Evolutionary conservation across 1,284 basidiomycete genomes (phyloP), one percentile per base, ranked within the genome.

Genomic region (Pseudozyma thailandica): DNA sequence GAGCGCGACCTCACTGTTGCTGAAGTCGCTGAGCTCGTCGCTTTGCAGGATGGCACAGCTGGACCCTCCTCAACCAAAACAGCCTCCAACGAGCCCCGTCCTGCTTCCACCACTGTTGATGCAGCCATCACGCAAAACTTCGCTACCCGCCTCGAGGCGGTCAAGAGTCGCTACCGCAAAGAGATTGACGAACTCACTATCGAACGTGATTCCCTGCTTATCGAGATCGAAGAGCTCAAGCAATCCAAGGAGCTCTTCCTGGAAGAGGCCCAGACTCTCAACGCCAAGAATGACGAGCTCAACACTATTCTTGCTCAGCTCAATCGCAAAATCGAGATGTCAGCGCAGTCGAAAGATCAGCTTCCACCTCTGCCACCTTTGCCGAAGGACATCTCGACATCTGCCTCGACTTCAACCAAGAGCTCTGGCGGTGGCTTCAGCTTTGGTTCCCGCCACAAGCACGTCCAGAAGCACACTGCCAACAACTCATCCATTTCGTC

Each of bases 1-100:
- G 92, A 98, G 84, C 87, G 95, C 21, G 95, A 98, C 77, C 88
- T 98, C 84, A 88, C 91, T 9, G 84, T 96, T 54, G 94, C 93
- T 1, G 95, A 98, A 82, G 89, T 97, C 20, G 94, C 95, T 79
- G 93, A 97, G 84, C 86, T 98, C 21, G 87, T 89, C 25, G 88
- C 88, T 23, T 49, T 87, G 1, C 89, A 84, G 88, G 87, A 92
- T 91, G 59, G 56, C 45, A 35, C 47, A 38, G 35, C 42, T 21
- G 50, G 39, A 27, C 38, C 45, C 9, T 20, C 53, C 7, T 56
- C 42, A 9, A 27, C 53, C 7, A 7, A 15, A 5, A 42, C 56
- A 6, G 20, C 65, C 3, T 18, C 52, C n/a, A 51, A 59, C 16
- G 56, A 38, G 8, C 38, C 50, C 15, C 56, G 62, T 30, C 38